Evolutionary conservation across 768 basidiomycete genomes (phyloP).

Genomic region (Lactarius indigo): DNA sequence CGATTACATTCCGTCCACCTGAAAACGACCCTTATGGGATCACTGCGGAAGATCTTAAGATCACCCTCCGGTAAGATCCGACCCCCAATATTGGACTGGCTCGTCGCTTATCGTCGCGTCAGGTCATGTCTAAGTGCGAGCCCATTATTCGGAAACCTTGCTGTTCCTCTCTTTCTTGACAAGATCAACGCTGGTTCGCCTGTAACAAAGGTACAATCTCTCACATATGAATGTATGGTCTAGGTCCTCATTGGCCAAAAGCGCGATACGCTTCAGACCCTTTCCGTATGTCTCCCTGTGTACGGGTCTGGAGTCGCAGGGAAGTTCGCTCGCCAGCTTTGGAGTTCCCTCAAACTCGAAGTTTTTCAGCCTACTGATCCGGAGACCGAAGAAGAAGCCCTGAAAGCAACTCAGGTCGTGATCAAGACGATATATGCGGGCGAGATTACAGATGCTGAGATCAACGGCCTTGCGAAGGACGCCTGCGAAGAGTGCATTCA

Average conservation of each 20-base stretch:
- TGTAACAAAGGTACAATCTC: conserved; percentile 64
- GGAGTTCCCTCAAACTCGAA: conserved; percentile 92
- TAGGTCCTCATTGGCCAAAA: conserved; percentile 34
- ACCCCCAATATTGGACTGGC: too few relatives aligned
- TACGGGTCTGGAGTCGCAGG: conserved; percentile 68
- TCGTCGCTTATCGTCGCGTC: conserved; percentile 2
- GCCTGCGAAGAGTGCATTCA: conserved; percentile 79
- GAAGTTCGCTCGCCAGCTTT: conserved; percentile 70
- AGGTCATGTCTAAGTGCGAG: conserved; percentile 76
- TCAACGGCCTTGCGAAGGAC: conserved; percentile 60
- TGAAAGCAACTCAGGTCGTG: conserved; percentile 68
- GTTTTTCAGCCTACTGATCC: conserved; percentile 89
- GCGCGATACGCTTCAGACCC: conserved; percentile 82
- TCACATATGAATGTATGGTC: background rate
- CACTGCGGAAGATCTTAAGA: conserved; percentile 79
- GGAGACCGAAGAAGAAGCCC: conserved; percentile 68
- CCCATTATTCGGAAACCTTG: conserved; percentile 77
- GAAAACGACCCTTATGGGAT: conserved; percentile 94
- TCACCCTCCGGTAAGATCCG: conserved; percentile 54
- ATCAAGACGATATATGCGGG: conserved; percentile 66
- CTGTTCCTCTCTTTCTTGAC: conserved; percentile 86
- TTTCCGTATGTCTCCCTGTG: conserved; percentile 74
- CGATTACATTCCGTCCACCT: conserved; percentile 93
- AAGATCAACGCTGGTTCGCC: conserved; percentile 84
- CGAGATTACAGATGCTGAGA: conserved; percentile 36